Base-by-base conservation (phyloP, 1,284 basidiomycete genomes). In the Cystobasidiaceae sp. region DNA sequence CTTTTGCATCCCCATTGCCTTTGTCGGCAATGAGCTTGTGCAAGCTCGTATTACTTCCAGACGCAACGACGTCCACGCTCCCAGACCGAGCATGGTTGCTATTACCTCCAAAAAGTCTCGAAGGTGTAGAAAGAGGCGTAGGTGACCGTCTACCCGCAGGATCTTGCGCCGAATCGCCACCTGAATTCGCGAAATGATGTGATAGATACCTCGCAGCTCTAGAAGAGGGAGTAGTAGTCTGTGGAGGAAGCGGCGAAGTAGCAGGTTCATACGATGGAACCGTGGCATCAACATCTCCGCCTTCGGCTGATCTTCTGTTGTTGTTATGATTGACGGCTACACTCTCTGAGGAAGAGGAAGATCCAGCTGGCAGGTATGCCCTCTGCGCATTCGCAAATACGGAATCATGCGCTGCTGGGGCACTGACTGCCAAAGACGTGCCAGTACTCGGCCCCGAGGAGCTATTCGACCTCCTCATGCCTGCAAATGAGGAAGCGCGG, bases 391-490 rank as follows among this genome's bases (percentile, higher is more conserved):
- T 56, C 19, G 54, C 32, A 21, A 62, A 62, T 21, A 62, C 60
- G 3, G 48, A 49, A 34, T 62, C 60, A 23, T 54, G 34, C 33
- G 60, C 45, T 44, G 48, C 23, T 23, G 60, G 60, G 19, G 50
- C 60, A 6, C 28, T 13, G n/a, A 28, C 23, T 39, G 23, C 32
- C n/a, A n/a, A n/a, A n/a, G n/a, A n/a, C n/a, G n/a, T n/a, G n/a
- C n/a, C n/a, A n/a, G n/a, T n/a, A n/a, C n/a, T n/a, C n/a, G n/a
- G n/a, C n/a, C n/a, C n/a, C n/a, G n/a, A n/a, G n/a, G n/a, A n/a
- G n/a, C n/a, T n/a, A n/a, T n/a, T n/a, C n/a, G n/a, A n/a, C n/a
- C n/a, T n/a, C n/a, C n/a, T n/a, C n/a, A n/a, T n/a, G n/a, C n/a
- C n/a, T n/a, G n/a, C n/a, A n/a, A n/a, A n/a, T n/a, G n/a, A n/a